These are phyloP conservation scores for Brassica balearica DNA, from an alignment of 441 rosid species.

Conservation along the genomic window DNA sequence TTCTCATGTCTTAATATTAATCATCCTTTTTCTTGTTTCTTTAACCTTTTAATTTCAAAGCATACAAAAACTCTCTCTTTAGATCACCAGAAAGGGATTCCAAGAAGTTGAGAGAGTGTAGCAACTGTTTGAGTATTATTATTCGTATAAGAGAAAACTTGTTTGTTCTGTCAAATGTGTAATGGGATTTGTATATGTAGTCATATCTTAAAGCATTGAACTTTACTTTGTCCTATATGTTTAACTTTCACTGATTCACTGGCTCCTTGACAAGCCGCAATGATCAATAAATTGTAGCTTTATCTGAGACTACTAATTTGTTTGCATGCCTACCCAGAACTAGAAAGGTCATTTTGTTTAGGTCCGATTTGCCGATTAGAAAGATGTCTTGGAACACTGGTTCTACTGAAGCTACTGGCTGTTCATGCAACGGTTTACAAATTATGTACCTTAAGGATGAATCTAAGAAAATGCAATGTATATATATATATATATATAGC, in stretches of 20 bases:
- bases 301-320: too few species aligned
- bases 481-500: constrained; percentile 7
- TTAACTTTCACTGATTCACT: background rate
- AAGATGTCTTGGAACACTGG: too few species aligned
- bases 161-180: constrained; percentile 34
- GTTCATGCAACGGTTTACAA: constrained; percentile 12
- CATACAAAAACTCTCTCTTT: constrained; percentile 42
- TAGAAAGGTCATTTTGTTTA: too few species aligned
- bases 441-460: background rate
- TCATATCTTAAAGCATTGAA: constrained; percentile 30
- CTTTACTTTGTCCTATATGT: background rate
- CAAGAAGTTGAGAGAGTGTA: constrained; percentile 41
- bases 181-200: constrained; percentile 38
- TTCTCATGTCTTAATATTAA: constrained; percentile 42
- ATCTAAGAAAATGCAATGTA: constrained; percentile 15
- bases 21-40: constrained; percentile 22
- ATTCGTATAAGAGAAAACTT: constrained; percentile 28
- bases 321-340: too few species aligned
- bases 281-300: too few species aligned
- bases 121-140: constrained; percentile 40
- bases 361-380: too few species aligned
- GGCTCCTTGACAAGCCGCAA: background rate
- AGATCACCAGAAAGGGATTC: constrained; percentile 36
- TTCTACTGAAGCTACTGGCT: background rate
- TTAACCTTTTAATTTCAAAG: constrained; percentile 37